Evolutionary conservation across 139 green algal species (phyloP).

Genomic region (Chlamydomonas incerta): DNA sequence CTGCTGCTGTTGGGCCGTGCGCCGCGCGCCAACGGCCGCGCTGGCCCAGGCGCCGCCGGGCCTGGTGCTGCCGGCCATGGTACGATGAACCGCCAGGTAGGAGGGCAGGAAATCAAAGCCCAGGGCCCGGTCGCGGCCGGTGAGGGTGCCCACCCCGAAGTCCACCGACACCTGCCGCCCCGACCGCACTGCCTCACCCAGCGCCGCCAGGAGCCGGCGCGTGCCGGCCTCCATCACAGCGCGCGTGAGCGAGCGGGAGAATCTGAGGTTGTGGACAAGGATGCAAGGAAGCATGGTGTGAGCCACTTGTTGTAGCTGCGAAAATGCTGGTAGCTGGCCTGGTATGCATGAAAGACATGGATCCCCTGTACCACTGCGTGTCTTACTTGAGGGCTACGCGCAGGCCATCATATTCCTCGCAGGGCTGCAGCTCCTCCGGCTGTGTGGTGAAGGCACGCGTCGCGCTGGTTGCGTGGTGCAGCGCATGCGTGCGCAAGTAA

Average conservation of each 20-base stretch:
- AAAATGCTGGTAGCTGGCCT: background rate
- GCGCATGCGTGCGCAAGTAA: background rate
- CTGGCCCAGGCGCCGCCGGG: background rate
- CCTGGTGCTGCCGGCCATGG: background rate
- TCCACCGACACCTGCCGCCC: background rate
- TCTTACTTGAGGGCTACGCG: slow-evolving; percentile 31
- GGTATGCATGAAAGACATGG: background rate
- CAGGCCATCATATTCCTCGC: slow-evolving; percentile 15
- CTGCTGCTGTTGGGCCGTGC: no score
- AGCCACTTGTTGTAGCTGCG: background rate
- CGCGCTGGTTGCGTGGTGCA: background rate
- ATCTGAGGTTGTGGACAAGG: background rate
- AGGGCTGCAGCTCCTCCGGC: background rate
- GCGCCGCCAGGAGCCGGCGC: slow-evolving; percentile 1
- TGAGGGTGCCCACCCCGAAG: slow-evolving; percentile 19
- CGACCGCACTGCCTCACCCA: slow-evolving; percentile 10
- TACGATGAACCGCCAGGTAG: background rate
- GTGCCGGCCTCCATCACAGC: background rate
- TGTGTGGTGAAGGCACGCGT: background rate
- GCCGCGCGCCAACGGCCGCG: no score
- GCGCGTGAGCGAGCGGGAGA: background rate
- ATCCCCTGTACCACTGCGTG: no score
- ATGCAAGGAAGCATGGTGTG: background rate
- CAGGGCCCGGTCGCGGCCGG: slow-evolving; percentile 1
- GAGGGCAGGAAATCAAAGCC: background rate